Conservation (phyloP, 2,329 filamentous ascomycete species). For the Colletotrichum camelliae region DNA sequence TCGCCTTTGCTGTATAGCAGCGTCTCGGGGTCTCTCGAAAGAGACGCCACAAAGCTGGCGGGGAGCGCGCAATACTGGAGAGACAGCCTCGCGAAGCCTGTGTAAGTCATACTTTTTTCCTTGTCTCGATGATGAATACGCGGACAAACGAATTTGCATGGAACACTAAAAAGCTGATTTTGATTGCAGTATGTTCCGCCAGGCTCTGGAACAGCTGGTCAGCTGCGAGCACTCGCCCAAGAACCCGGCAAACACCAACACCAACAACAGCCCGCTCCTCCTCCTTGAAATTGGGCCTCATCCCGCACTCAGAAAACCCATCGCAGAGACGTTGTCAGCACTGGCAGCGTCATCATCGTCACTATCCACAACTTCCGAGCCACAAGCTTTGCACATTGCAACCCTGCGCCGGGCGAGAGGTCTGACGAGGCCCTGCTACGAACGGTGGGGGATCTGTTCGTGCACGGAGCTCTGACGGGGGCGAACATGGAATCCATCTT, state of each 20-base stretch:
- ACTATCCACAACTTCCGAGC: neutral
- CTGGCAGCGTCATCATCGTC: neutral
- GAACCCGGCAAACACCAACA: neutral
- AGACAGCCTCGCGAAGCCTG: neutral
- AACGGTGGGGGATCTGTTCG: slow-evolving; percentile 7
- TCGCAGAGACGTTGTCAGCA: slow-evolving; percentile 5
- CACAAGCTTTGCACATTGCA: neutral
- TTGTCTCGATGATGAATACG: neutral
- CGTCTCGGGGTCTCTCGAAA: neutral
- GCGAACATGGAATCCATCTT: neutral
- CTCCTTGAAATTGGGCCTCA: slow-evolving; percentile 27
- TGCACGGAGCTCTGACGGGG: neutral
- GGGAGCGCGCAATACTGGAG: neutral
- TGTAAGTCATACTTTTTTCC: neutral
- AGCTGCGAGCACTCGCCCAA: neutral
- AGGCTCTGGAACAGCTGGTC: neutral
- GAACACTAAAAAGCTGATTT: neutral
- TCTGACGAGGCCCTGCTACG: neutral
- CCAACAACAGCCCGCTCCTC: neutral
- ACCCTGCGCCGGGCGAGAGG: slow-evolving; percentile 8
- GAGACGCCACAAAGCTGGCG: neutral
- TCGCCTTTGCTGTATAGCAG: neutral
- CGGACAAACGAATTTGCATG: neutral
- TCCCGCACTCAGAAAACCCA: slow-evolving; percentile 19
- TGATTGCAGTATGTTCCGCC: neutral